A percentile compares a stretch with the other conserved stretches of the same genome.
Evolutionary conservation across 1,139 yeast genomes (phyloP).

Genomic region (Blastobotrys proliferans): DNA sequence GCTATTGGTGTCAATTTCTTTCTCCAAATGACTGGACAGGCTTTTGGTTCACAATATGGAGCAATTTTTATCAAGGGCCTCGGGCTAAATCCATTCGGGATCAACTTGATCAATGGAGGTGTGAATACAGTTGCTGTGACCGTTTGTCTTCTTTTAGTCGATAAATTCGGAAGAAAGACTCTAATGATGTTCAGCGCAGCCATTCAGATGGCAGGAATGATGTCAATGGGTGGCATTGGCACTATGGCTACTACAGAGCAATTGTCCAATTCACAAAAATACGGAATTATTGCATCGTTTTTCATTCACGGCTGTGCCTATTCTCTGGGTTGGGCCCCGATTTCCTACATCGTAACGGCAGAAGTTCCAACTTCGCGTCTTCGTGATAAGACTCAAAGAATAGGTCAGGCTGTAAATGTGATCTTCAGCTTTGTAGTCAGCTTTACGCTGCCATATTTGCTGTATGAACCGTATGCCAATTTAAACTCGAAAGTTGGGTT

Average conservation of each 20-base stretch:
- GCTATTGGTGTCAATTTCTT: neutral
- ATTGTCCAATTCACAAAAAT: neutral
- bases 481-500: conserved; percentile 15
- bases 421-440: conserved; percentile 12
- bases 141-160: neutral
- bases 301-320: conserved; percentile 3
- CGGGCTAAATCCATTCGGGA: neutral
- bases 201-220: neutral
- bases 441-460: conserved; percentile 13
- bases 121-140: neutral
- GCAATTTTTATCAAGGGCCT: neutral
- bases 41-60: conserved; percentile 1
- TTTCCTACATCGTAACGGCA: conserved; percentile 12
- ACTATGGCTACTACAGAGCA: neutral
- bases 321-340: conserved; percentile 13
- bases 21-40: conserved; percentile 1
- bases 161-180: neutral
- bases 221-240: neutral
- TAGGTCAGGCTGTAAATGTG: conserved; percentile 11
- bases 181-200: neutral
- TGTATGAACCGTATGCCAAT: conserved; percentile 15
- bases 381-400: conserved; percentile 11
- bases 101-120: neutral
- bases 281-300: conserved; percentile 7
- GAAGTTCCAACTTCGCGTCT: conserved; percentile 10